Conservation (phyloP, 805 yeast genomes). For the Cephaloascus albidus region DNA sequence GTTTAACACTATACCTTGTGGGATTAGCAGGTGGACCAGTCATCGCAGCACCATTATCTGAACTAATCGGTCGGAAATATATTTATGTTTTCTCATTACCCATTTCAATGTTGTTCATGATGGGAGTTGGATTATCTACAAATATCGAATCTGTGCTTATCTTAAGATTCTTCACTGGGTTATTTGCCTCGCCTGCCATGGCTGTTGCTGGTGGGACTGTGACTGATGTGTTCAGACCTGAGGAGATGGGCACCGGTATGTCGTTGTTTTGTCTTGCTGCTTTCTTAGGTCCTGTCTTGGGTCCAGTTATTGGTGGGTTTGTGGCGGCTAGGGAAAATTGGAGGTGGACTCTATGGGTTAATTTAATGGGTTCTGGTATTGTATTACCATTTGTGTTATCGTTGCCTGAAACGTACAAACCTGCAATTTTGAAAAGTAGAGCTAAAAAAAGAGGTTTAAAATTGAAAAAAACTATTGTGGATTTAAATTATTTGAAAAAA, state of each 20-base stretch:
- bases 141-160: slow-evolving; percentile 57
- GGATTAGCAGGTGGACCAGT: slow-evolving; percentile 71
- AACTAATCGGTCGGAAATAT: slow-evolving; percentile 57
- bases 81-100: slow-evolving; percentile 55
- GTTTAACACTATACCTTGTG: slow-evolving; percentile 58
- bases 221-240: slow-evolving; percentile 64
- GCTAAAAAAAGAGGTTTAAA: slow-evolving; percentile 52
- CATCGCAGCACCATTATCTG: slow-evolving; percentile 65
- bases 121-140: slow-evolving; percentile 62
- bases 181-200: slow-evolving; percentile 73
- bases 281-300: slow-evolving; percentile 70
- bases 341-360: slow-evolving; percentile 69
- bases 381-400: slow-evolving; percentile 39
- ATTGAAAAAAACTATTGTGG: slow-evolving; percentile 23
- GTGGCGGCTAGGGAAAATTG: slow-evolving; percentile 58
- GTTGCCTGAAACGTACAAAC: slow-evolving; percentile 70
- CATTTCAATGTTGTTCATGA: slow-evolving; percentile 57
- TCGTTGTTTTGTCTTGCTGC: slow-evolving; percentile 73
- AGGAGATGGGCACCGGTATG: slow-evolving; percentile 65
- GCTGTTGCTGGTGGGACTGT: slow-evolving; percentile 83
- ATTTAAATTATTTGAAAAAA: slow-evolving; percentile 16
- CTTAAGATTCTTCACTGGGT: slow-evolving; percentile 65
- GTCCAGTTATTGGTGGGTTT: slow-evolving; percentile 69
- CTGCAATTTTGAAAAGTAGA: slow-evolving; percentile 50
- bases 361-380: slow-evolving; percentile 57